phyloP scores from a whole-genome alignment of 1,284 basidiomycete genomes.

The Moniliella sp. region DNA sequence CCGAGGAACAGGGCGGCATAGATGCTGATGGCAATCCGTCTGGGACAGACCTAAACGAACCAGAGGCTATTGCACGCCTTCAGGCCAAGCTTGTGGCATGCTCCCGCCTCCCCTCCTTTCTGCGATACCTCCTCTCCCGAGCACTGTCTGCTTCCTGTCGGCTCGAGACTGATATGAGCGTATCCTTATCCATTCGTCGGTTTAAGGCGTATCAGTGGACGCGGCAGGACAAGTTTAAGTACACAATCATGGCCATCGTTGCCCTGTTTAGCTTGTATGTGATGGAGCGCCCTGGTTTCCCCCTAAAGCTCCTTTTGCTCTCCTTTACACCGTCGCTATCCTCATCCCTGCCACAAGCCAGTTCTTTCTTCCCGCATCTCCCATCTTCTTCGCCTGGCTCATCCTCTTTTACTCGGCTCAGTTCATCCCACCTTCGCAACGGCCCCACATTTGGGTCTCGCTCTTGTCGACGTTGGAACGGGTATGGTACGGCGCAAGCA shows the following conservation, averaged over 20 bases:
- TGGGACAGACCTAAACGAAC: too few species aligned
- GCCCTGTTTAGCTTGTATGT: slow-evolving; percentile 56
- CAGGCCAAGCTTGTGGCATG: too few species aligned
- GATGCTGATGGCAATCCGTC: too few species aligned
- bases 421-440: slow-evolving; percentile 53
- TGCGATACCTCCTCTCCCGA: slow-evolving; percentile 16
- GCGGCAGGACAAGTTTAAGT: slow-evolving; percentile 22
- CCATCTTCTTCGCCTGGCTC: slow-evolving; percentile 55
- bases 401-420: slow-evolving; percentile 55
- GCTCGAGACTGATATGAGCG: slow-evolving; percentile 19
- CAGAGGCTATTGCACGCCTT: too few species aligned
- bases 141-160: slow-evolving; percentile 19
- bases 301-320: slow-evolving; percentile 59
- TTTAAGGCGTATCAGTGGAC: slow-evolving; percentile 14
- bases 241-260: slow-evolving; percentile 15
- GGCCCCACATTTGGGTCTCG: slow-evolving; percentile 70
- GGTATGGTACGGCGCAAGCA: slow-evolving; percentile 84
- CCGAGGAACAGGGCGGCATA: too few species aligned
- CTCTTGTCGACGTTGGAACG: slow-evolving; percentile 79
- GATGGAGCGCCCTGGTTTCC: slow-evolving; percentile 49
- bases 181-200: slow-evolving; percentile 15
- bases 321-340: slow-evolving; percentile 48
- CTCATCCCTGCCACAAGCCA: slow-evolving; percentile 71
- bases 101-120: slow-evolving; percentile 8
- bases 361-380: slow-evolving; percentile 71